phyloP scores from a whole-genome alignment of 2,329 filamentous ascomycete genomes.

The Samsoniella hepiali region DNA sequence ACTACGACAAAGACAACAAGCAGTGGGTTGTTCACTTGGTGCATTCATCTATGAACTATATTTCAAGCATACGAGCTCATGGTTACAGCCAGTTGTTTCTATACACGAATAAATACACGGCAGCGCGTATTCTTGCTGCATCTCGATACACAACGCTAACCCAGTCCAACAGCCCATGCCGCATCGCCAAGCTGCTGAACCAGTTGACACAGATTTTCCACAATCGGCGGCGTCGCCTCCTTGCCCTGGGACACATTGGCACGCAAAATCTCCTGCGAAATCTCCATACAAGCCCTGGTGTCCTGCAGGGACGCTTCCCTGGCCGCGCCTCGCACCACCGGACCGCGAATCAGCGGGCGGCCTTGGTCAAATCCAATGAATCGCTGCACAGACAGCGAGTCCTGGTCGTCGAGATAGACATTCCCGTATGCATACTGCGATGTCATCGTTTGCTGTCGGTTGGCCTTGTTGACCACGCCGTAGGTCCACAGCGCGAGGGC shows the following conservation, averaged over 20 bases:
- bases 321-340: constrained; percentile 28
- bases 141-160: constrained; percentile 8
- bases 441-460: constrained; percentile 30
- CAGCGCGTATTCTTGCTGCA: not conserved
- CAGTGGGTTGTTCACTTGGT: too few species aligned
- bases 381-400: constrained; percentile 50
- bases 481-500: constrained; percentile 67
- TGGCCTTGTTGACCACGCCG: constrained; percentile 53
- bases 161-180: constrained; percentile 38
- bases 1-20: not conserved
- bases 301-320: constrained; percentile 48
- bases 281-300: constrained; percentile 56
- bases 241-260: constrained; percentile 46
- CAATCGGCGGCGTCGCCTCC: constrained; percentile 54
- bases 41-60: not conserved
- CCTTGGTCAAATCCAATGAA: constrained; percentile 57
- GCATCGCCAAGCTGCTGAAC: constrained; percentile 58
- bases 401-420: constrained; percentile 55
- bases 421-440: constrained; percentile 35
- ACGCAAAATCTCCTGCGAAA: constrained; percentile 54
- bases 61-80: not conserved
- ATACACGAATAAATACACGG: not conserved
- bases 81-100: not conserved
- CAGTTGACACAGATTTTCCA: constrained; percentile 64
- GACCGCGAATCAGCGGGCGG: constrained; percentile 46